Evolutionary conservation across 768 basidiomycete genomes (phyloP).

Genomic region (Boletus insuetus): DNA sequence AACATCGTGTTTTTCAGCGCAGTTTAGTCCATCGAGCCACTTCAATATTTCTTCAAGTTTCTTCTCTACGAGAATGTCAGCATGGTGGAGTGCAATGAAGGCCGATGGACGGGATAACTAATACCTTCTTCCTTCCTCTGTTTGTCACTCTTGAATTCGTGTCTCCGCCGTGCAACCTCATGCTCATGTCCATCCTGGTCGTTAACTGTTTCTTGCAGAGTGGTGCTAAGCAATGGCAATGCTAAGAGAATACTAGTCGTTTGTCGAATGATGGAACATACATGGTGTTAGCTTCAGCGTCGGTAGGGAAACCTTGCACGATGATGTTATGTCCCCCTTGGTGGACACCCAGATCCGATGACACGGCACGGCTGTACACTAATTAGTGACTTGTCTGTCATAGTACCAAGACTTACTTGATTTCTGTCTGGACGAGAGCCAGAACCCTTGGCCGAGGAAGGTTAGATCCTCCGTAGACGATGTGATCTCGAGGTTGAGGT

Average conservation of each 20-base stretch:
- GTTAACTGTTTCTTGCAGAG: no score
- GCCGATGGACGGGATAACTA: not conserved
- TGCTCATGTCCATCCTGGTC: not conserved
- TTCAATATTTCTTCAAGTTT: not conserved
- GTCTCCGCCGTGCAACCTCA: not conserved
- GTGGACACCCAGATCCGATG: not conserved
- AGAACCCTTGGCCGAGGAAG: no score
- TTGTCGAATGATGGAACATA: not conserved
- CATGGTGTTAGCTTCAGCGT: not conserved
- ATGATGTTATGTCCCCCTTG: no score
- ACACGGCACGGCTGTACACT: not conserved
- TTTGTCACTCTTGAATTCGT: not conserved
- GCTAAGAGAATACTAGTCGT: not conserved
- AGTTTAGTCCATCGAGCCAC: slow-evolving; percentile 3
- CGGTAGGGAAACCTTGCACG: no score
- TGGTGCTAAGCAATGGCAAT: not conserved
- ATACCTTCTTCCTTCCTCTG: not conserved
- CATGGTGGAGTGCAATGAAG: not conserved
- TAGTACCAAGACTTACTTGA: not conserved
- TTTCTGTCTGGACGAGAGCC: not conserved
- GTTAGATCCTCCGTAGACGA: not conserved
- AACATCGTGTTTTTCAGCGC: slow-evolving; percentile 2
- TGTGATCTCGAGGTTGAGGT: not conserved
- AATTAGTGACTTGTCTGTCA: not conserved
- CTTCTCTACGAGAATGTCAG: not conserved